Percentiles rank a stretch among this genome's conserved stretches.
Evolutionary conservation across 2,329 filamentous ascomycete species (phyloP).

Genomic region (Venturia carpophila): DNA sequence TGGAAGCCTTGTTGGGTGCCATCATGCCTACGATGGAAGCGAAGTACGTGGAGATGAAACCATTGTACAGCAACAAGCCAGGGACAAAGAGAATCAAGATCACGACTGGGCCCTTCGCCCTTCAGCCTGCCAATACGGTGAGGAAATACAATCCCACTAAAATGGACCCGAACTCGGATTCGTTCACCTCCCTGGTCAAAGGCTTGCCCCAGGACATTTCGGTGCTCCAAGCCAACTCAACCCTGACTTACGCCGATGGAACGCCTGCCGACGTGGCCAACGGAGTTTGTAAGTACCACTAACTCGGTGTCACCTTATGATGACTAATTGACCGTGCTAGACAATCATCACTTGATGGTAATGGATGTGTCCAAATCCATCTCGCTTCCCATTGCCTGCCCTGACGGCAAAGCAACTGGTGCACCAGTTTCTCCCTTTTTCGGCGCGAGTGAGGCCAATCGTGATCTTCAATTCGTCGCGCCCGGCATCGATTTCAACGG

Average conservation of each 20-base stretch:
- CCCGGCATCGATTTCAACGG: slow-evolving; percentile 11
- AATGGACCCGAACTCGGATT: slow-evolving; percentile 9
- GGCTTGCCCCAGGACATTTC: neutral
- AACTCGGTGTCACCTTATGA: too few species aligned
- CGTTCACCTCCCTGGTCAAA: neutral
- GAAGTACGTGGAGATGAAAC: neutral
- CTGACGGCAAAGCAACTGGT: slow-evolving; percentile 1
- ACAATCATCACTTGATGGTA: slow-evolving; percentile 8
- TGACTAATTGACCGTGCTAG: neutral
- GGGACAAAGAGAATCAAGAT: slow-evolving; percentile 12
- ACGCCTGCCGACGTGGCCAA: neutral
- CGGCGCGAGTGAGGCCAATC: slow-evolving; percentile 3
- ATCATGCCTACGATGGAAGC: neutral
- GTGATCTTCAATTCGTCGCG: neutral
- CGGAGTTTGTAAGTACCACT: neutral
- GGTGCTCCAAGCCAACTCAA: slow-evolving; percentile 3
- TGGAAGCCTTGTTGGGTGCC: neutral
- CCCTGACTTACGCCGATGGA: neutral
- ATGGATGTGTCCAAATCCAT: neutral
- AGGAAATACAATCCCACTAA: neutral
- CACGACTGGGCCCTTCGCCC: neutral
- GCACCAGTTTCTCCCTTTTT: neutral
- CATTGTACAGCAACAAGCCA: neutral
- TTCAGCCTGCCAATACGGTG: neutral
- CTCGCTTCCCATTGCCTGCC: neutral